These are phyloP conservation scores for Tuber brumale DNA, from an alignment of 495 filamentous ascomycete species.

Conservation along the genomic window DNA sequence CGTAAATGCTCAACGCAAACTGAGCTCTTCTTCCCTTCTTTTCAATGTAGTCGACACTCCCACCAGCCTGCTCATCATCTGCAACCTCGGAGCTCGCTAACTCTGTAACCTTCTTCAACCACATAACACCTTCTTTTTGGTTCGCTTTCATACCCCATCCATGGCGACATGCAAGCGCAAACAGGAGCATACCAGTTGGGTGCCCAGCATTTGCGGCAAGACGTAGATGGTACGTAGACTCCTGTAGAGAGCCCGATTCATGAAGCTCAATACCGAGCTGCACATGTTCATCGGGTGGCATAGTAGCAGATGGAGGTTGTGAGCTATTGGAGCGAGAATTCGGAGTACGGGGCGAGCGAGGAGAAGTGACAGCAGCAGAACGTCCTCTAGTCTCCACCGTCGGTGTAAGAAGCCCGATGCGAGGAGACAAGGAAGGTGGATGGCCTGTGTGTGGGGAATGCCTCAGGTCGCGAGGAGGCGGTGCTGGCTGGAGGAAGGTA, in stretches of 20 bases:
- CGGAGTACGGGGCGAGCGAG: slow-evolving; percentile 25
- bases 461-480: slow-evolving; percentile 19
- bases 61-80: slow-evolving; percentile 68
- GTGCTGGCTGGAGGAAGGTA: slow-evolving; percentile 33
- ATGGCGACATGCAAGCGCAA: slow-evolving; percentile 92
- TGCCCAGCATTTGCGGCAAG: slow-evolving; percentile 78
- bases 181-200: slow-evolving; percentile 90
- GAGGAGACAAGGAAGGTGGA: slow-evolving; percentile 17
- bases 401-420: slow-evolving; percentile 20
- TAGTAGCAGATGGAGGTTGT: slow-evolving; percentile 46
- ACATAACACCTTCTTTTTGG: slow-evolving; percentile 77
- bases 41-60: slow-evolving; percentile 57
- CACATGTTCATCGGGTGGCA: slow-evolving; percentile 80
- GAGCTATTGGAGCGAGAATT: slow-evolving; percentile 20
- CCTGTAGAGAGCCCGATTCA: slow-evolving; percentile 72
- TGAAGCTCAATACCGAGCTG: slow-evolving; percentile 81
- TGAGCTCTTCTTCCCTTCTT: slow-evolving; percentile 77
- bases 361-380: slow-evolving; percentile 18
- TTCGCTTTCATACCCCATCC: slow-evolving; percentile 97
- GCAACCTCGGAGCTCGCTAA: slow-evolving; percentile 73
- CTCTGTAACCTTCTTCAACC: slow-evolving; percentile 84
- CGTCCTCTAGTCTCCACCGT: slow-evolving; percentile 12
- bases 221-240: slow-evolving; percentile 92
- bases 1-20: slow-evolving; percentile 90
- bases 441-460: slow-evolving; percentile 11